Evolutionary conservation across 768 basidiomycete genomes (phyloP).

Genomic region (Pulveroboletus sp.): DNA sequence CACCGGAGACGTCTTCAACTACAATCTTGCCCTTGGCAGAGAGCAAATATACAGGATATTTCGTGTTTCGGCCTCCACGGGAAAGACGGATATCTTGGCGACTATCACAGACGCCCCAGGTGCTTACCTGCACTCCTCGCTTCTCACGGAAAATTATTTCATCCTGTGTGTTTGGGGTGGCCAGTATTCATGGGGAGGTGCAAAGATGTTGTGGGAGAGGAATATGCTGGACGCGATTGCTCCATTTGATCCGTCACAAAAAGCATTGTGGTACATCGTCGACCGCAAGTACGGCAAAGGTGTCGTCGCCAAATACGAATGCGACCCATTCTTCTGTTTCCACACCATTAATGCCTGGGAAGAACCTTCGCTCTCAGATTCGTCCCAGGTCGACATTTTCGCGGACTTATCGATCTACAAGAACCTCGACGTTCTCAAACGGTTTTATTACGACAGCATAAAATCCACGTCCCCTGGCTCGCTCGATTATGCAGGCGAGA

Average conservation of each 20-base stretch:
- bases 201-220: constrained; percentile 29
- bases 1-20: constrained; percentile 38
- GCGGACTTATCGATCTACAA: constrained; percentile 37
- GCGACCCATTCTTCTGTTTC: constrained; percentile 39
- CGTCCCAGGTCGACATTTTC: constrained; percentile 29
- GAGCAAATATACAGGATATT: constrained; percentile 33
- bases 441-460: constrained; percentile 30
- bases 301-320: constrained; percentile 36
- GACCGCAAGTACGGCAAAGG: constrained; percentile 36
- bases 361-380: constrained; percentile 18
- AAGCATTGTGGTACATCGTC: constrained; percentile 36
- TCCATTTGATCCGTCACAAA: constrained; percentile 27
- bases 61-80: constrained; percentile 30
- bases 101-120: constrained; percentile 36
- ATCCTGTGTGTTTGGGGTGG: constrained; percentile 36
- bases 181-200: constrained; percentile 27
- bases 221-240: constrained; percentile 34
- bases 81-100: constrained; percentile 33
- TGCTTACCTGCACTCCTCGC: constrained; percentile 39
- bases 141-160: constrained; percentile 37
- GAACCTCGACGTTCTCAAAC: constrained; percentile 31
- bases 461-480: constrained; percentile 24
- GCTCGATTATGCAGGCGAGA: constrained; percentile 25
- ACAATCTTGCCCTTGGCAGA: constrained; percentile 29
- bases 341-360: constrained; percentile 42